A percentile compares a stretch with the other conserved stretches of the same genome.
phyloP scores from a whole-genome alignment of 2,329 filamentous ascomycete species.

The Penicillium corylophilum region DNA sequence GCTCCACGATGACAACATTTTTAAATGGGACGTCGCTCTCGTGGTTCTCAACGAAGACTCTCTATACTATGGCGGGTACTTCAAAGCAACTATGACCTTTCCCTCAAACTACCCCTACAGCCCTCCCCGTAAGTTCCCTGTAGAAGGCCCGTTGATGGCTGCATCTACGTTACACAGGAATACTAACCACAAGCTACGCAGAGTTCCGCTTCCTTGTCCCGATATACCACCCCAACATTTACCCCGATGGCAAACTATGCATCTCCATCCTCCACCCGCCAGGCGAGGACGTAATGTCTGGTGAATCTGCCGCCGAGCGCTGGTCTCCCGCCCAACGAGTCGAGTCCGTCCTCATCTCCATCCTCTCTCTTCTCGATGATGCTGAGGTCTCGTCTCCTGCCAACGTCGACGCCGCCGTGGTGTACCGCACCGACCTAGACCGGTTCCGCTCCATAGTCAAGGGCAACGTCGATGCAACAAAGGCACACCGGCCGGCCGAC shows the following conservation, averaged over 20 bases:
- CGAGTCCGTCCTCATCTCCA: conserved; percentile 89
- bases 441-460: conserved; percentile 69
- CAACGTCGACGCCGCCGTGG: conserved; percentile 88
- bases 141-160: neutral
- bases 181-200: conserved; percentile 16
- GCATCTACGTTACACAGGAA: neutral
- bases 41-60: conserved; percentile 93
- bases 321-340: conserved; percentile 94
- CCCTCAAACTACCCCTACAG: conserved; percentile 84
- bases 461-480: conserved; percentile 69
- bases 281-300: conserved; percentile 89
- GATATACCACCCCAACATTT: conserved; percentile 92
- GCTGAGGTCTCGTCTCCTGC: conserved; percentile 91
- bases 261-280: conserved; percentile 95
- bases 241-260: conserved; percentile 84
- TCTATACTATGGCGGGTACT: conserved; percentile 88
- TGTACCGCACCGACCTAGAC: conserved; percentile 71
- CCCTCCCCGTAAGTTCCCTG: conserved; percentile 60
- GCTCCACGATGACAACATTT: conserved; percentile 78
- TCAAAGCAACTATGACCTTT: conserved; percentile 86
- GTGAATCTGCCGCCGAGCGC: conserved; percentile 83
- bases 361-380: conserved; percentile 87
- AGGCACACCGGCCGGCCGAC: conserved; percentile 73
- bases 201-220: conserved; percentile 80
- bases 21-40: conserved; percentile 82